Evolutionary conservation across 2,329 filamentous ascomycete species (phyloP).

Genomic region (Lithohypha guttulata): DNA sequence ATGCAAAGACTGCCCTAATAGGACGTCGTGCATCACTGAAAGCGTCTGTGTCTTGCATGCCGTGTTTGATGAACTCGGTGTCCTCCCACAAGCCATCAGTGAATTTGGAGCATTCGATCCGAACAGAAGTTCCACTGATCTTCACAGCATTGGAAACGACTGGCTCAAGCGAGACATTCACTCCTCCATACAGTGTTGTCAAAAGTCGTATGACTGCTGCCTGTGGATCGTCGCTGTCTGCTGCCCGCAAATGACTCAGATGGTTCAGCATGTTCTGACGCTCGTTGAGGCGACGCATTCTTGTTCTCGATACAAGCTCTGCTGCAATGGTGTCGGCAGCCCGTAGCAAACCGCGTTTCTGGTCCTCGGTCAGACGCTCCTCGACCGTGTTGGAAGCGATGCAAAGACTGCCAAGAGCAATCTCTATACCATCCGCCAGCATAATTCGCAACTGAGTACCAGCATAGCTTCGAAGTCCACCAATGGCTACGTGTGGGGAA

Average conservation of each 20-base stretch:
- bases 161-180: conserved; percentile 24
- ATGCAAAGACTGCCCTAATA: conserved; percentile 30
- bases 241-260: conserved; percentile 22
- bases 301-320: conserved; percentile 32
- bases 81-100: conserved; percentile 38
- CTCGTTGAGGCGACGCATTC: conserved; percentile 31
- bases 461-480: conserved; percentile 34
- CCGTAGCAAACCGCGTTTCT: conserved; percentile 27
- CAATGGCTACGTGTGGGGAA: conserved; percentile 32
- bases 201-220: conserved; percentile 26
- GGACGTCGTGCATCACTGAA: conserved; percentile 12
- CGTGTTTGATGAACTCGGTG: conserved; percentile 19
- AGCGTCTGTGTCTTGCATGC: no score
- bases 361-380: conserved; percentile 24
- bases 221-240: conserved; percentile 12
- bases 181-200: conserved; percentile 26
- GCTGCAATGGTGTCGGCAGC: conserved; percentile 32
- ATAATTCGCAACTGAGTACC: conserved; percentile 33
- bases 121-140: conserved; percentile 22
- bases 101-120: conserved; percentile 25
- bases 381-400: conserved; percentile 30
- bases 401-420: conserved; percentile 36
- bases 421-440: conserved; percentile 31
- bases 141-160: conserved; percentile 21
- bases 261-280: conserved; percentile 31